Conservation (phyloP, 192 early-diverging fungal genomes). For the Nowakowskiella sp. region DNA sequence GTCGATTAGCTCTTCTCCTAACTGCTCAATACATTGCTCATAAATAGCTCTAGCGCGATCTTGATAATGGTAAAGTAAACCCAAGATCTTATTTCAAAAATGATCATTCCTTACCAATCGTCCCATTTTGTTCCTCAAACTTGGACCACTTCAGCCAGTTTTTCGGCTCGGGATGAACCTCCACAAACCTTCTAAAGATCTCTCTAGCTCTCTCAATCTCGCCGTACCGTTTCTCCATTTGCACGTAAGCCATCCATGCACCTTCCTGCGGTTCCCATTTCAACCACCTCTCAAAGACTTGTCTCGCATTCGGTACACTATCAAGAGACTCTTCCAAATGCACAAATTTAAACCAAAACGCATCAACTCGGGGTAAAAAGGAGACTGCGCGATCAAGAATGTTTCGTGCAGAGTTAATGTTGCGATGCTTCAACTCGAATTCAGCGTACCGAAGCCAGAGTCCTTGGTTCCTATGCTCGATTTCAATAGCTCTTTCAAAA, state of each 20-base stretch:
- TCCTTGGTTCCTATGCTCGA: conserved; percentile 78
- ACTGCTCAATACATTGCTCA: conserved; percentile 72
- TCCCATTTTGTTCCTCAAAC: conserved; percentile 83
- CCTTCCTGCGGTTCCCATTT: conserved; percentile 90
- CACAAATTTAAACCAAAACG: conserved; percentile 85
- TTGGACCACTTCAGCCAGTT: conserved; percentile 96
- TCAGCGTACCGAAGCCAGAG: conserved; percentile 91
- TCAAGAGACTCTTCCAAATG: conserved; percentile 97
- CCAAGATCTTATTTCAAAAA: not conserved
- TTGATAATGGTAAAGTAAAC: conserved; percentile 5
- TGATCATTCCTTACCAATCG: conserved; percentile 38
- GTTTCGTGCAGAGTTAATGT: conserved; percentile 88
- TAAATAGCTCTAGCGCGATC: conserved; percentile 82
- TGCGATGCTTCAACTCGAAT: conserved; percentile 96
- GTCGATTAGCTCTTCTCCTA: conserved; percentile 86
- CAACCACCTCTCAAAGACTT: conserved; percentile 99
- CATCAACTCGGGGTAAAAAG: conserved; percentile 64
- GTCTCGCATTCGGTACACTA: conserved; percentile 76
- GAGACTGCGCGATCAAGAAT: conserved; percentile 87
- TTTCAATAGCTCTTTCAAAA: conserved; percentile 88
- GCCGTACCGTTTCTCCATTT: conserved; percentile 81
- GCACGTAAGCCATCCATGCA: conserved; percentile 91
- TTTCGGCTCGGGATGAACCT: conserved; percentile 80
- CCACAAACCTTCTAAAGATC: conserved; percentile 80
- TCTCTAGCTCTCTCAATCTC: conserved; percentile 74